These are phyloP conservation scores for Ogataea zsoltii DNA, from an alignment of 805 yeast species.

Conservation along the genomic window DNA sequence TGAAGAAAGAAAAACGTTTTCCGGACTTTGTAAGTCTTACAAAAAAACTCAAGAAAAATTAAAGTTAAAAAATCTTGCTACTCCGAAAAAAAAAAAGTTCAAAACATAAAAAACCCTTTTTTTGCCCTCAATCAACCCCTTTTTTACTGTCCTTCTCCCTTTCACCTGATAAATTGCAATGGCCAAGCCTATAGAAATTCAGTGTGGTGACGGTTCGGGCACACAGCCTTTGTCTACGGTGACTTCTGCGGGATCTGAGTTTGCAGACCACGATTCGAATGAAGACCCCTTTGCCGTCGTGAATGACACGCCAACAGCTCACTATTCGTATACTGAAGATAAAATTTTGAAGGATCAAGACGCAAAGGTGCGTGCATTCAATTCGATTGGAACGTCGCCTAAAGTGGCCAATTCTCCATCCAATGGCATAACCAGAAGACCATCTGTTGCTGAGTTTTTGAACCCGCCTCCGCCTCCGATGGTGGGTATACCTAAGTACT, in stretches of 20 bases:
- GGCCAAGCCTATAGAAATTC: no score
- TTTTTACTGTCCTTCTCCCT: no score
- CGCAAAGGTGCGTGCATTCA: constrained; percentile 62
- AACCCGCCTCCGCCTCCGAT: constrained; percentile 42
- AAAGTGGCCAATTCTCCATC: constrained; percentile 30
- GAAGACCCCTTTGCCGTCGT: constrained; percentile 12
- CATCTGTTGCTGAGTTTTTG: constrained; percentile 37
- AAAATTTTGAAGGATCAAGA: constrained; percentile 63
- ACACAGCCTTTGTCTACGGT: not conserved
- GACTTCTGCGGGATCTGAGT: not conserved
- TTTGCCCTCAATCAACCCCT: no score
- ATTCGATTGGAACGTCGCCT: constrained; percentile 40
- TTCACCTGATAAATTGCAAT: no score
- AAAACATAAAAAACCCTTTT: no score
- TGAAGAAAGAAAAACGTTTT: not conserved
- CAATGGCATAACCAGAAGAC: constrained; percentile 28
- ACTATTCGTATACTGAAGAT: constrained; percentile 67
- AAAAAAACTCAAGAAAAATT: no score
- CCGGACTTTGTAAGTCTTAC: not conserved
- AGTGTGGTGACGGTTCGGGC: no score
- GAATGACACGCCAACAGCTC: constrained; percentile 37
- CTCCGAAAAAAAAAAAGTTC: no score
- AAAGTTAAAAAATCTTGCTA: no score
- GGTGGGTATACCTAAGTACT: constrained; percentile 19
- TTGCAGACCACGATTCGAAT: constrained; percentile 8